Conservation (phyloP, 352 stramenopile species). For the Globisporangium nunn region DNA sequence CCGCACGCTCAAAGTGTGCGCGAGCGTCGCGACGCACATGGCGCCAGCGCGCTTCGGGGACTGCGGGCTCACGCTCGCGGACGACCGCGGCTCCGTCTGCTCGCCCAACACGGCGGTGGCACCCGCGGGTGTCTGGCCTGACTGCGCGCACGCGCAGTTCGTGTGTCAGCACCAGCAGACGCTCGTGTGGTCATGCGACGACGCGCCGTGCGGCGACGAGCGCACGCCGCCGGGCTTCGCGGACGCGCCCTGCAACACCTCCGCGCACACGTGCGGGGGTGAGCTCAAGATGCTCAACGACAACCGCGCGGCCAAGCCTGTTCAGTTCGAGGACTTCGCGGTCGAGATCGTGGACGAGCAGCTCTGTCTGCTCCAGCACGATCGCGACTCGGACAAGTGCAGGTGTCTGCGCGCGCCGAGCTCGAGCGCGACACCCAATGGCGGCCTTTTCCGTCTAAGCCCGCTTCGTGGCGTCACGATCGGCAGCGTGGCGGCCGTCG, state of each 20-base stretch:
- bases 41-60: constrained; percentile 43
- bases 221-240: constrained; percentile 53
- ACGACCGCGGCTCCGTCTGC: constrained; percentile 49
- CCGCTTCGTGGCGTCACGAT: background rate
- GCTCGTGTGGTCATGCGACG: constrained; percentile 50
- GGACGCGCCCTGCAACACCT: constrained; percentile 46
- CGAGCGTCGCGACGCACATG: constrained; percentile 38
- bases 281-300: constrained; percentile 72
- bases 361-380: constrained; percentile 26
- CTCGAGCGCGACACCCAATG: background rate
- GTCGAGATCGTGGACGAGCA: constrained; percentile 68
- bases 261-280: constrained; percentile 46
- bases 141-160: constrained; percentile 47
- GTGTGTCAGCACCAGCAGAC: constrained; percentile 35
- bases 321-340: constrained; percentile 55
- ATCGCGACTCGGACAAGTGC: constrained; percentile 26
- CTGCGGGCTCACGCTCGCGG: constrained; percentile 52
- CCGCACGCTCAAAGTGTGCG: constrained; percentile 64
- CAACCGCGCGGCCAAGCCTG: constrained; percentile 67
- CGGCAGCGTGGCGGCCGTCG: background rate
- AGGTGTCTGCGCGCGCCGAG: constrained; percentile 36
- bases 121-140: constrained; percentile 43
- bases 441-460: background rate
- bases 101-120: constrained; percentile 57
- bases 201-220: constrained; percentile 25